Conservation (phyloP, 139 green algal species). For the Volvox africanus region DNA sequence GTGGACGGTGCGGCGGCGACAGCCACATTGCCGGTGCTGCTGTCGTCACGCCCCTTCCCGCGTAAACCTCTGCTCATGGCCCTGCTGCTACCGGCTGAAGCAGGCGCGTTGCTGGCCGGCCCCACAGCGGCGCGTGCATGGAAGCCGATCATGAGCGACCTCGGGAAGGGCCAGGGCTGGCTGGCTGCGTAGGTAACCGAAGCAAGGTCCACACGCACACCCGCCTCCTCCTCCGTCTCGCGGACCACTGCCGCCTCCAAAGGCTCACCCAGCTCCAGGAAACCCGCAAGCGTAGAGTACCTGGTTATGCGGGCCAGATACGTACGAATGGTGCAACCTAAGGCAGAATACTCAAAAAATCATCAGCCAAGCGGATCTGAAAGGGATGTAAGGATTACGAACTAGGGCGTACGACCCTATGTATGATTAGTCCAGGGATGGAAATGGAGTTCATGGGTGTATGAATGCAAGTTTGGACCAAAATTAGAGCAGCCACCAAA, state of each 20-base stretch:
- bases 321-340: not conserved
- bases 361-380: too few relatives aligned
- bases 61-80: not conserved
- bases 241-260: constrained; percentile 83
- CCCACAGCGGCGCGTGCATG: not conserved
- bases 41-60: not conserved
- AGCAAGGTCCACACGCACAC: not conserved
- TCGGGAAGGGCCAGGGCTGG: constrained; percentile 93
- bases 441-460: too few relatives aligned
- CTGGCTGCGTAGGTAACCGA: constrained; percentile 71
- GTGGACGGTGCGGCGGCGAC: not conserved
- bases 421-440: too few relatives aligned
- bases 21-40: not conserved
- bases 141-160: constrained; percentile 90
- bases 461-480: too few relatives aligned
- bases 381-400: too few relatives aligned
- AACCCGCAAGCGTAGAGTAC: constrained; percentile 82
- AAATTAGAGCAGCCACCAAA: too few relatives aligned
- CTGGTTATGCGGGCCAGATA: constrained; percentile 18
- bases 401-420: too few relatives aligned
- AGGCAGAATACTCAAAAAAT: too few relatives aligned
- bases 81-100: not conserved
- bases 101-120: not conserved
- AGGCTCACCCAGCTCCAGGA: constrained; percentile 85
- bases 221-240: constrained; percentile 72